Evolutionary conservation across 257 asterid genomes (phyloP).

Genomic region (Przewalskia tangutica): DNA sequence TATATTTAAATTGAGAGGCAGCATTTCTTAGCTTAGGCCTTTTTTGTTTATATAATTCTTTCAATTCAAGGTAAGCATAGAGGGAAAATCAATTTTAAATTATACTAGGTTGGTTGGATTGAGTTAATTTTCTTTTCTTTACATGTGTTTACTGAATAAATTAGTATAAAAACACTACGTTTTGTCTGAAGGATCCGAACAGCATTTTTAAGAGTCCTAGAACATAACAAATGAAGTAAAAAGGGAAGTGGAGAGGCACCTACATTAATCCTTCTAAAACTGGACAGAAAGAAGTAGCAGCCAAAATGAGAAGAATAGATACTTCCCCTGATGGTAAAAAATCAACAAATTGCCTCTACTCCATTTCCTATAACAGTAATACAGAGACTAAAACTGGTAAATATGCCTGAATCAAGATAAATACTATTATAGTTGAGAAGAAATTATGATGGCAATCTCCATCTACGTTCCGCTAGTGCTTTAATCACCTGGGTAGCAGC

Average conservation of each 20-base stretch:
- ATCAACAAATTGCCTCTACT: not conserved
- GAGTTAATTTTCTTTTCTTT: too few species aligned
- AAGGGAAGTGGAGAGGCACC: not conserved
- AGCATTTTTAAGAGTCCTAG: too few species aligned
- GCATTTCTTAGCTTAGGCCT: too few species aligned
- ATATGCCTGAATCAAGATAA: not conserved
- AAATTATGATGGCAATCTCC: conserved; percentile 36
- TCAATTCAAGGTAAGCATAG: too few species aligned
- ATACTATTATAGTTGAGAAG: not conserved
- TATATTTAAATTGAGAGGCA: too few species aligned
- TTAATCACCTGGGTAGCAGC: conserved; percentile 56
- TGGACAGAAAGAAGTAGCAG: not conserved
- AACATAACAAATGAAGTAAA: too few species aligned
- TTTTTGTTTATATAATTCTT: too few species aligned
- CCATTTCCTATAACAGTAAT: not conserved
- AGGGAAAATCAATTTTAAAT: too few species aligned
- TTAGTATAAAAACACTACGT: too few species aligned
- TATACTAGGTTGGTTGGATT: too few species aligned
- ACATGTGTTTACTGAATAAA: too few species aligned
- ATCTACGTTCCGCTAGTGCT: conserved; percentile 51
- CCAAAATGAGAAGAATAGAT: not conserved
- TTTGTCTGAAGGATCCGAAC: not conserved
- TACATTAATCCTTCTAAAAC: not conserved
- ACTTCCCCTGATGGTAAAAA: not conserved
- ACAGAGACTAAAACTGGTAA: not conserved